Conservation (phyloP, 257 asterid species). For the Solanum rostratum region DNA sequence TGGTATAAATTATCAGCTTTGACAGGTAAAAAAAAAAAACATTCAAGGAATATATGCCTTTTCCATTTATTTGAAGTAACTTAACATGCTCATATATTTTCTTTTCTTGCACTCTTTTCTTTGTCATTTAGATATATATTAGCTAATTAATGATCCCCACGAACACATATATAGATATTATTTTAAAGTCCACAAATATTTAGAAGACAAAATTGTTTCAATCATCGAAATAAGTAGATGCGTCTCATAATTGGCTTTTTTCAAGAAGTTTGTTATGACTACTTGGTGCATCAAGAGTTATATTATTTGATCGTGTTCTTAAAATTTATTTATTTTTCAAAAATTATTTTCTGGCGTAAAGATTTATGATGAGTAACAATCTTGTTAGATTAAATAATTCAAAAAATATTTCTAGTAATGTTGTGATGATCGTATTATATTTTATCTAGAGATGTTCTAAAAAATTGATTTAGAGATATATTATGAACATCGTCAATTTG, state of each 20-base stretch:
- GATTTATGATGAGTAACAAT: not conserved
- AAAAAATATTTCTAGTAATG: too few relatives aligned
- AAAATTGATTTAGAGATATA: too few relatives aligned
- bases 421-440: too few relatives aligned
- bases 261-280: not conserved
- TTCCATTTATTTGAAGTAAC: not conserved
- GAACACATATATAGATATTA: not conserved
- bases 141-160: not conserved
- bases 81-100: not conserved
- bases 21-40: not conserved
- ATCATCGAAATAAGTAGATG: rapidly evolving
- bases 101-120: not conserved
- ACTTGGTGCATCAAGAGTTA: not conserved
- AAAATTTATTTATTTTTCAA: too few relatives aligned
- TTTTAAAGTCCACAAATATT: not conserved
- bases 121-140: not conserved
- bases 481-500: too few relatives aligned
- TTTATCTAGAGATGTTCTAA: too few relatives aligned
- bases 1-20: not conserved
- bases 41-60: not conserved
- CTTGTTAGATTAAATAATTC: too few relatives aligned
- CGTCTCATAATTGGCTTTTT: too few relatives aligned
- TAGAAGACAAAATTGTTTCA: too few relatives aligned
- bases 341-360: not conserved
- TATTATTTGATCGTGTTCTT: not conserved